Conservation (phyloP, 2,329 filamentous ascomycete genomes). For the Chalara sp. region DNA sequence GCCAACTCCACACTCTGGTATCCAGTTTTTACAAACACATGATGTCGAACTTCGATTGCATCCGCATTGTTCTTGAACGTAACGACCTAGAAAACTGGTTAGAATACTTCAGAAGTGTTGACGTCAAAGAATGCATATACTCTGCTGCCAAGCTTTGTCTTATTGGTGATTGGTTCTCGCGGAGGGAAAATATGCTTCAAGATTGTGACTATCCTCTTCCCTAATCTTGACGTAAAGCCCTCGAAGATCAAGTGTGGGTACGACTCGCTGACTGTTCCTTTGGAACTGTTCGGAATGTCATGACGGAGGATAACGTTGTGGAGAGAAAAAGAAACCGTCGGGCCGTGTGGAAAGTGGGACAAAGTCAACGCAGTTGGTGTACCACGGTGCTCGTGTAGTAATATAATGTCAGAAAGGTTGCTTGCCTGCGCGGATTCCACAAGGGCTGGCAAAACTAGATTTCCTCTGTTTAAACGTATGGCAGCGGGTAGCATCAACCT, state of each 20-base stretch:
- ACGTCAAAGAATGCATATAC: conserved; percentile 22
- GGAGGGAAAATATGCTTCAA: conserved; percentile 93
- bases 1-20: conserved; percentile 84
- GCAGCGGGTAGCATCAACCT: conserved; percentile 75
- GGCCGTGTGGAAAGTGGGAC: conserved; percentile 82
- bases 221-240: conserved; percentile 76
- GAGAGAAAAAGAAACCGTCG: conserved; percentile 79
- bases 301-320: conserved; percentile 90
- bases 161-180: conserved; percentile 64
- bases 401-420: conserved; percentile 75
- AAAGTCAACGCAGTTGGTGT: conserved; percentile 85
- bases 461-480: conserved; percentile 87
- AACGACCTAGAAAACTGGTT: conserved; percentile 46
- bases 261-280: conserved; percentile 83
- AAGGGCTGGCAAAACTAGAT: conserved; percentile 78
- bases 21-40: conserved; percentile 89
- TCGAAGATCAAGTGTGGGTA: conserved; percentile 97
- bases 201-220: conserved; percentile 78
- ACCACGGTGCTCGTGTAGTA: conserved; percentile 88
- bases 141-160: conserved; percentile 73
- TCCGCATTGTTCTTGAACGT: conserved; percentile 95
- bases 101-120: too few relatives aligned
- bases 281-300: conserved; percentile 82
- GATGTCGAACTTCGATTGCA: conserved; percentile 85
- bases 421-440: conserved; percentile 74